These are phyloP conservation scores for Punctularia strigosozonata DNA, from an alignment of 768 basidiomycete genomes.

Conservation along the genomic window DNA sequence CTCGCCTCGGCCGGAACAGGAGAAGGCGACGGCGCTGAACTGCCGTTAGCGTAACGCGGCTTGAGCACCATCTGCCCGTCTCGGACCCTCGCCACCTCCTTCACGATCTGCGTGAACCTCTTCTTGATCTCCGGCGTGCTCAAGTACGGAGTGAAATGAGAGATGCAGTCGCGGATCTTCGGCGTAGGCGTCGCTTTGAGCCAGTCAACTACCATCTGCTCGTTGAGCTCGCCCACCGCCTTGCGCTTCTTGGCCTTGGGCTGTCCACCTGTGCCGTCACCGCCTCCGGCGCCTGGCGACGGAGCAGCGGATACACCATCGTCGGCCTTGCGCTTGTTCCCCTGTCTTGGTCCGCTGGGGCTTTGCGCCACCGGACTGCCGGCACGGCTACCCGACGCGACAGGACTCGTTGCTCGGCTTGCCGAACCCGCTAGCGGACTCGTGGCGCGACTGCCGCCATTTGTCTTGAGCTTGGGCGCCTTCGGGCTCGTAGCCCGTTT, in stretches of 20 bases:
- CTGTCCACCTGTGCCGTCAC: slow-evolving; percentile 13
- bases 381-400: slow-evolving; percentile 20
- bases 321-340: slow-evolving; percentile 51
- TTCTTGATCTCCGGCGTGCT: slow-evolving; percentile 45
- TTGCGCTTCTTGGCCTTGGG: slow-evolving; percentile 49
- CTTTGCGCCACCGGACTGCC: slow-evolving; percentile 18
- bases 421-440: slow-evolving; percentile 8
- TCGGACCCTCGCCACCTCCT: slow-evolving; percentile 67
- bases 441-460: slow-evolving; percentile 2
- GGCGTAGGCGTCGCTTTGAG: slow-evolving; percentile 55
- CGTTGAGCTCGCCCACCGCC: slow-evolving; percentile 45
- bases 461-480: slow-evolving; percentile 42
- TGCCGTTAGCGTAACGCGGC: slow-evolving; percentile 3
- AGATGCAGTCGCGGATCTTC: slow-evolving; percentile 70
- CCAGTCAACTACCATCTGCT: slow-evolving; percentile 64
- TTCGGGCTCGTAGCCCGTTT: slow-evolving; percentile 82
- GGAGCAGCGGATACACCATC: slow-evolving; percentile 18
- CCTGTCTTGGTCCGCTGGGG: slow-evolving; percentile 23
- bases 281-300: slow-evolving; percentile 3
- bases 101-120: slow-evolving; percentile 68
- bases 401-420: slow-evolving; percentile 43
- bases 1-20: too few species aligned
- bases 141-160: slow-evolving; percentile 66
- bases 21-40: too few species aligned
- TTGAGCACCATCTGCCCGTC: slow-evolving; percentile 50